Base-by-base conservation (phyloP, 306 rosid species). In the Canavalia ensiformis region DNA sequence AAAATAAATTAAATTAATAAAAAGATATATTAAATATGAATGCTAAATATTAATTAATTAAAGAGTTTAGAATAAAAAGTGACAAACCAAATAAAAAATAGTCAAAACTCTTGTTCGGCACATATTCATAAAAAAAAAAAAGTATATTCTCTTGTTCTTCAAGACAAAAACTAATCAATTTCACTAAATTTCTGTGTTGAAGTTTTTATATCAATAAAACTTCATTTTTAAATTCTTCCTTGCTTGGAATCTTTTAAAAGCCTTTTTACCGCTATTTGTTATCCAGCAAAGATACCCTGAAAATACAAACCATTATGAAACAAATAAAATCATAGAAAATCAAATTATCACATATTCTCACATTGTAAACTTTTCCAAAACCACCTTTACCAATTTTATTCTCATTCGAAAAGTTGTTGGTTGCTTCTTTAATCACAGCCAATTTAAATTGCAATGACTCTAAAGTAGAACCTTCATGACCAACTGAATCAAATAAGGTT, bases 111-210 rank as follows among this genome's bases (percentile, higher is more conserved):
- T 31, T 47, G 28, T 76, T 76, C 0, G 72, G 4, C 9, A 76
- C 49, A 2, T 60, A 76, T 76, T 76, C 81, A 3, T 76, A 76
- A 47, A 76, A 4, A 34, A 76, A 76, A 47, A 76, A 4, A 34
- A 76, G 72, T 34, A 76, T 76, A 2, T 76, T 76, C 0, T 76
- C 72, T 31, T 31, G 49, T 6, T 34, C 37, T 1, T 76, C 60
- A 2, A 76, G 8, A 0, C 49, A 60, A 59, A 75, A 59, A 1
- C 79, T 70, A 1, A 45, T 45, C 2, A 76, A 11, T 46, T 49
- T 28, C 7, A 59, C 70, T 7, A 75, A n/a, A 59, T 75, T 75
- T 31, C 46, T 59, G 6, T 75, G 70, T 59, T 75, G 80, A 59
- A 75, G 70, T 8, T 62, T 75, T 0, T 37, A 50, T 31, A 75